Base-by-base conservation (phyloP, 23 red algal genomes). In the Rhodosorus marinus region DNA sequence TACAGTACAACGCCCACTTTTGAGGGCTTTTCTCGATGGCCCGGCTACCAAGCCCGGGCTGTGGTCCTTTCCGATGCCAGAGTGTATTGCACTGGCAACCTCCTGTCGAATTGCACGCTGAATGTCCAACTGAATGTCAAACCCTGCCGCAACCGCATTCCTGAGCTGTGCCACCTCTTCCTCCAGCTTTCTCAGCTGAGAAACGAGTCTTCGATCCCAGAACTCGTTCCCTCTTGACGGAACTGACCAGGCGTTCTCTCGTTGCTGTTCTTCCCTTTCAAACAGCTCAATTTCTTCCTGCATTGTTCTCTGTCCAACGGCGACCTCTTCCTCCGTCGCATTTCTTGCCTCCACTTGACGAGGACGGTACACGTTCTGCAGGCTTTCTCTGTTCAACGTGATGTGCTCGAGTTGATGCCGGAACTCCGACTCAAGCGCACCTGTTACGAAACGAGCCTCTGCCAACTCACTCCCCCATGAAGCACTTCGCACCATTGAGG, bases 61-160 rank as follows among this genome's bases (percentile, higher is more conserved):
- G n/a, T 17, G 11, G 38, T 43, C 11, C 38, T 43, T 11, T 17
- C 11, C 38, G 3, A 53, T 53, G 7, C 28, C 46, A 8, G 27
- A 29, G 15, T 23, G 31, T 47, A 92, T 34, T 4, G 70, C 71
- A n/a, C 72, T 74, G 20, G 58, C 49, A 7, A 92, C 66, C 35
- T 92, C 82, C 49, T 92, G 82, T 11, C 82, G 46, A 50, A 92
- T 72, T 24, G 69, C 53, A 17, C 82, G 59, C 51, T 92, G 82
- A 28, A 92, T 78, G 47, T 92, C 82, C 15, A 92, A 55, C 38
- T 92, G 70, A 42, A 92, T 27, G 45, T 92, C 82, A 71, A 92
- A 92, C 20, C 40, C 57, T 1, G 82, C 82, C 2, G 49, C 47
- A 35, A 92, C 58, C 6, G 75, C 62, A 40, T 73, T 92, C 62